These are phyloP conservation scores for Erucastrum elatum DNA, from an alignment of 345 rosid genomes.

Conservation along the genomic window DNA sequence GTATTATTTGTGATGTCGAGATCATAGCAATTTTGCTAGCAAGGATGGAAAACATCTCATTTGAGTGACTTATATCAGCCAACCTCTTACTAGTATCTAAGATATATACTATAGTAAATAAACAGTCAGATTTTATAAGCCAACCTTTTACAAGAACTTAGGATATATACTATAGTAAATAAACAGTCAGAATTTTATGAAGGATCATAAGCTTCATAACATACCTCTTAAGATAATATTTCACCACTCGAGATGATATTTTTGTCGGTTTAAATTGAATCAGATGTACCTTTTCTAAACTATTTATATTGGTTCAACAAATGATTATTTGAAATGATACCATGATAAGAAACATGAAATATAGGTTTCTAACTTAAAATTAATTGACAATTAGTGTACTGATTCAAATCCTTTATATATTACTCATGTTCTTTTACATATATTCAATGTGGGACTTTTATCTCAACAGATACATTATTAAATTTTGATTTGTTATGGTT, in stretches of 20 bases:
- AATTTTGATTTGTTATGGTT: neutral
- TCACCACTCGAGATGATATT: neutral
- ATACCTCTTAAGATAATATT: neutral
- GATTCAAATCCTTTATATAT: too few relatives aligned
- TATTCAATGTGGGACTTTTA: too few relatives aligned
- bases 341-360: too few relatives aligned
- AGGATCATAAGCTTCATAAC: neutral
- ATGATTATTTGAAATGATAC: neutral
- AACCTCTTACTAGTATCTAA: too few relatives aligned
- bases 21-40: neutral
- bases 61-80: neutral
- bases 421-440: too few relatives aligned
- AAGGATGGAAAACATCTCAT: slow-evolving; percentile 1
- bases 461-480: neutral
- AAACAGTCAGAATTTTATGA: neutral
- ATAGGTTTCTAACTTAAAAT: too few relatives aligned
- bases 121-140: too few relatives aligned
- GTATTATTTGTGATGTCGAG: neutral
- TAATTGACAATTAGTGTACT: too few relatives aligned
- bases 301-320: neutral
- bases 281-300: neutral
- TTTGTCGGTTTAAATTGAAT: neutral
- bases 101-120: too few relatives aligned
- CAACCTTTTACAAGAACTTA: too few relatives aligned
- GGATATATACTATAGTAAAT: too few relatives aligned